Evolutionary conservation across 2,329 filamentous ascomycete genomes (phyloP).

Genomic region (Neofusicoccum cordaticola): DNA sequence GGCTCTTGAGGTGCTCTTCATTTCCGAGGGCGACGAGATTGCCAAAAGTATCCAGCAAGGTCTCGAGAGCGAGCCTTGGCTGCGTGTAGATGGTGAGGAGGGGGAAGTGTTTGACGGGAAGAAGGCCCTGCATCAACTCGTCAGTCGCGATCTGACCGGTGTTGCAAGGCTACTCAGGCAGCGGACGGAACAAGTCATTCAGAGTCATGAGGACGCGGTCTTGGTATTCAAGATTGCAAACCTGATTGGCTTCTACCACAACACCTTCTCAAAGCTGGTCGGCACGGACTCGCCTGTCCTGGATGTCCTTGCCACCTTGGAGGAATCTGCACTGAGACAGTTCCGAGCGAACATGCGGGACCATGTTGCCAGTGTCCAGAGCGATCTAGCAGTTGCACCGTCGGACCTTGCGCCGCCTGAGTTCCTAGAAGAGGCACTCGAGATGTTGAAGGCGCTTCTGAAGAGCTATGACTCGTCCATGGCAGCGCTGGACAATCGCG

Average conservation of each 20-base stretch:
- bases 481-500: conserved; percentile 52
- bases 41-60: conserved; percentile 77
- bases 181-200: conserved; percentile 85
- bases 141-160: conserved; percentile 79
- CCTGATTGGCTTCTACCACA: conserved; percentile 81
- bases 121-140: conserved; percentile 78
- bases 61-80: conserved; percentile 81
- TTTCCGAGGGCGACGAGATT: conserved; percentile 86
- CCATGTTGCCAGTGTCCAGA: conserved; percentile 70
- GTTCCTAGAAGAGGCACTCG: conserved; percentile 77
- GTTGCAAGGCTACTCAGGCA: conserved; percentile 84
- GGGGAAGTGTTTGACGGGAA: conserved; percentile 69
- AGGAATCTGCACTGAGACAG: conserved; percentile 74
- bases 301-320: conserved; percentile 64
- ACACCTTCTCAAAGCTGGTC: conserved; percentile 79
- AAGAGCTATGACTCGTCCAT: conserved; percentile 84
- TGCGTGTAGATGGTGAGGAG: conserved; percentile 46
- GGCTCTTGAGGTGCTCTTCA: conserved; percentile 85
- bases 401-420: conserved; percentile 73
- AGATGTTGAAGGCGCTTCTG: conserved; percentile 74
- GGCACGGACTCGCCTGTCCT: conserved; percentile 67
- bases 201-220: conserved; percentile 86
- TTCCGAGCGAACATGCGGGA: conserved; percentile 81
- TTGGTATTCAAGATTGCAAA: conserved; percentile 88
- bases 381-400: conserved; percentile 66